Evolutionary conservation across 331 rosid genomes (phyloP).

Genomic region (Acacia concinna): DNA sequence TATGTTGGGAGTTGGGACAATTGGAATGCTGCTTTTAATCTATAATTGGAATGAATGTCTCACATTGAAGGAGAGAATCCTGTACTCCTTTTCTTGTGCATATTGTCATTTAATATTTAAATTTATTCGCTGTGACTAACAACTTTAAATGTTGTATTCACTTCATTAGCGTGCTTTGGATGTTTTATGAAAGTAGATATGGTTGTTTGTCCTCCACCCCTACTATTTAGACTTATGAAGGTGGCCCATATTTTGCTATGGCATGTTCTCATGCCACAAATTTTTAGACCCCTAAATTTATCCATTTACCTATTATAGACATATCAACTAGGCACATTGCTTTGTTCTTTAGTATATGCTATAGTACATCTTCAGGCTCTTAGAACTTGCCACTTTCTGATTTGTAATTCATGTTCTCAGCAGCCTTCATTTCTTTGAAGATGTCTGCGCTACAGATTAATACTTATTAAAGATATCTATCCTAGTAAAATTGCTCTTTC

Average conservation of each 20-base stretch:
- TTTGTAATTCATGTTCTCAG: constrained; percentile 18
- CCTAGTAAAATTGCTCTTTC: background rate
- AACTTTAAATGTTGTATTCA: background rate
- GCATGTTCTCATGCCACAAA: background rate
- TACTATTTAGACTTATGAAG: background rate
- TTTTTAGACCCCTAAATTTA: background rate
- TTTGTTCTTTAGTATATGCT: background rate
- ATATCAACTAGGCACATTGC: background rate
- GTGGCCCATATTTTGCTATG: background rate
- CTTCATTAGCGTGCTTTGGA: constrained; percentile 1
- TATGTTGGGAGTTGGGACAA: background rate
- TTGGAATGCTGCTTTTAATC: background rate
- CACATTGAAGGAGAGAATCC: background rate
- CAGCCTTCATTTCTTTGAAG: constrained; percentile 80
- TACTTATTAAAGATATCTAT: constrained; percentile 1
- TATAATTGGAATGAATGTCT: background rate
- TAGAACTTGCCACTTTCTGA: constrained; percentile 12
- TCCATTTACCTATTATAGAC: background rate
- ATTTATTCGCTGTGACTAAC: background rate
- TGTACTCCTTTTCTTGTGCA: constrained; percentile 5
- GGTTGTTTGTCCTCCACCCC: background rate
- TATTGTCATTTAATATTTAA: background rate
- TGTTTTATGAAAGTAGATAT: background rate
- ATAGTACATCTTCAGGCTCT: background rate
- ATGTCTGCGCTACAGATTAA: constrained; percentile 78